These are phyloP conservation scores for Pisolithus orientalis DNA, from an alignment of 768 basidiomycete species.

Conservation along the genomic window DNA sequence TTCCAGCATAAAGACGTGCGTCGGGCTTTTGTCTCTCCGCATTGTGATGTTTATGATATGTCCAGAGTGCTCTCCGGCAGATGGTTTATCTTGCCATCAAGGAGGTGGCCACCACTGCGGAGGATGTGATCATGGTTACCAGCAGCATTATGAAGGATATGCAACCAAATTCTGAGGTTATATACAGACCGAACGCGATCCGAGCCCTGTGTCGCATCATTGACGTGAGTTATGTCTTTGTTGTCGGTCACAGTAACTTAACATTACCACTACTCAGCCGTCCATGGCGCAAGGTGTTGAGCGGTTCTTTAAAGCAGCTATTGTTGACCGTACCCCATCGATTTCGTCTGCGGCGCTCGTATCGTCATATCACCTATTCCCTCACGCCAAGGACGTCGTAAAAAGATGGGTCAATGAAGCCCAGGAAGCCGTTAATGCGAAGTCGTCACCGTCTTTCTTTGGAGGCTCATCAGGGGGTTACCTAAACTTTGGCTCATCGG, in stretches of 20 bases:
- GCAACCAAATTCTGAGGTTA: constrained; percentile 98
- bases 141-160: constrained; percentile 99
- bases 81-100: constrained; percentile 99
- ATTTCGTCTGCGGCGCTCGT: constrained; percentile 96
- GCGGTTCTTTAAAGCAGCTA: constrained; percentile 98
- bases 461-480: constrained; percentile 51
- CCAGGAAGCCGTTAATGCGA: constrained; percentile 92
- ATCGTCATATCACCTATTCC: constrained; percentile 95
- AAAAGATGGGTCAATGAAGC: constrained; percentile 99
- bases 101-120: constrained; percentile 90
- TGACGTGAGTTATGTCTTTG: constrained; percentile 59
- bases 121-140: constrained; percentile 99
- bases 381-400: constrained; percentile 89
- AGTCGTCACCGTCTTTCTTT: constrained; percentile 69
- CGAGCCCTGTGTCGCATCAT: constrained; percentile 94
- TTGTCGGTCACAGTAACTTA: constrained; percentile 35
- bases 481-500: constrained; percentile 61
- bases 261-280: constrained; percentile 46
- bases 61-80: constrained; percentile 87
- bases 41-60: constrained; percentile 6
- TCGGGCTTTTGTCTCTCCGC: constrained; percentile 9
- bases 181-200: constrained; percentile 97
- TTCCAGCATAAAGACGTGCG: constrained; percentile 99
- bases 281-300: constrained; percentile 99
- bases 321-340: constrained; percentile 92